Percentiles rank a stretch among this genome's conserved stretches.
Conservation (phyloP, 2,329 filamentous ascomycete genomes). For the Clonostachys byssicola region DNA sequence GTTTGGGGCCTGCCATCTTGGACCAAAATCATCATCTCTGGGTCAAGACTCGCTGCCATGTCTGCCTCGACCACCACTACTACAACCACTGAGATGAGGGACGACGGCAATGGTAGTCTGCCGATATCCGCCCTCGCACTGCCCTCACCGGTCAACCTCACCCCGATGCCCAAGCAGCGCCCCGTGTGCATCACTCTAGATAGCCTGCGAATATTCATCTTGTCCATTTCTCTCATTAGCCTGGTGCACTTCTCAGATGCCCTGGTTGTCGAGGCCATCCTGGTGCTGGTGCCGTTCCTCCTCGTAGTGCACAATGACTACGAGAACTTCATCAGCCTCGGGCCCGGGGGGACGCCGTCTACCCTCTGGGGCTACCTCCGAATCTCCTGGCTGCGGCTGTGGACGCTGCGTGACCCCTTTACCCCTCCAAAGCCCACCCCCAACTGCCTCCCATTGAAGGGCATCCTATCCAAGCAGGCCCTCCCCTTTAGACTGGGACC, state of each 20-base stretch:
- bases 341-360: constrained; percentile 75
- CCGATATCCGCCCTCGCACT: too few species aligned
- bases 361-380: constrained; percentile 70
- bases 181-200: constrained; percentile 50
- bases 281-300: constrained; percentile 41
- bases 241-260: constrained; percentile 47
- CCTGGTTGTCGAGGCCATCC: constrained; percentile 40
- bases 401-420: constrained; percentile 69
- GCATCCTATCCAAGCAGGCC: constrained; percentile 47
- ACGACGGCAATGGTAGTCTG: too few species aligned
- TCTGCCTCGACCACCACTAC: neutral
- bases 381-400: constrained; percentile 68
- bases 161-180: constrained; percentile 34
- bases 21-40: too few species aligned
- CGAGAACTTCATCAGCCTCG: constrained; percentile 69
- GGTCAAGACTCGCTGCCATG: neutral
- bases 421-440: constrained; percentile 48
- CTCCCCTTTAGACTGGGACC: constrained; percentile 60
- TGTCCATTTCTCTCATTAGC: constrained; percentile 40
- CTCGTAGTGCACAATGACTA: constrained; percentile 67
- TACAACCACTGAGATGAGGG: neutral
- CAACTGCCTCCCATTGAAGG: constrained; percentile 45
- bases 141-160: neutral
- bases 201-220: constrained; percentile 38
- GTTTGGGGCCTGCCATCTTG: too few species aligned